phyloP scores from a whole-genome alignment of 2,329 filamentous ascomycete species.

The Escovopsis sp. region DNA sequence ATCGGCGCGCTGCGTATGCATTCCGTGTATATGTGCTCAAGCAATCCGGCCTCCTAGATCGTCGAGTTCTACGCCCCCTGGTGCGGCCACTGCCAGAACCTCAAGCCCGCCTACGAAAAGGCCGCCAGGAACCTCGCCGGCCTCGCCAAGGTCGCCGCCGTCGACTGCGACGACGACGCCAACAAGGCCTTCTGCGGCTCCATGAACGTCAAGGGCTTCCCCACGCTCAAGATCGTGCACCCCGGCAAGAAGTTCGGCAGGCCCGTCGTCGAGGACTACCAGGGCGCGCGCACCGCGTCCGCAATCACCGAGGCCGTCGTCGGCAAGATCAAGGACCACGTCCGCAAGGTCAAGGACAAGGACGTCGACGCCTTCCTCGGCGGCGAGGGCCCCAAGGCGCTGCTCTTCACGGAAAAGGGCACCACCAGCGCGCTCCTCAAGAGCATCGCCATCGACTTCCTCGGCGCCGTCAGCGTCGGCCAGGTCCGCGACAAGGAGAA shows the following conservation, averaged over 20 bases:
- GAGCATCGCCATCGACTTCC: constrained; percentile 79
- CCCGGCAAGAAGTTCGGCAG: constrained; percentile 66
- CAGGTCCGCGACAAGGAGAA: constrained; percentile 75
- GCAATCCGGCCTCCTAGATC: constrained; percentile 24
- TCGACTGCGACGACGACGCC: constrained; percentile 85
- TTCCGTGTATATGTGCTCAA: too few relatives aligned
- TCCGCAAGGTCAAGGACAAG: constrained; percentile 67
- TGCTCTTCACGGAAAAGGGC: constrained; percentile 90
- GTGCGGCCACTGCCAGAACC: constrained; percentile 94
- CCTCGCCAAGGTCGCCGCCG: constrained; percentile 81
- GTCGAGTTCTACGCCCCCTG: constrained; percentile 91
- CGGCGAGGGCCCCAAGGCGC: constrained; percentile 62
- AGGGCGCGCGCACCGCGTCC: constrained; percentile 69
- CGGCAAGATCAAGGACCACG: constrained; percentile 82
- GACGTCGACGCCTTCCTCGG: constrained; percentile 59
- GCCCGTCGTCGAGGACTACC: constrained; percentile 80
- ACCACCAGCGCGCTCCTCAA: constrained; percentile 70
- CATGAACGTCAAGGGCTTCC: constrained; percentile 88
- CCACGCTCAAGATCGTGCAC: constrained; percentile 83
- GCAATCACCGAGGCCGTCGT: constrained; percentile 76
- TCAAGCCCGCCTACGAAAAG: constrained; percentile 93
- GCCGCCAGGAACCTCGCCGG: constrained; percentile 80
- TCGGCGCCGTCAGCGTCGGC: constrained; percentile 62
- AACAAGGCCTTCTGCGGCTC: constrained; percentile 79
- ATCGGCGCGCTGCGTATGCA: too few relatives aligned